Conservation (phyloP, 352 stramenopile species). For the Bremia lactucae region DNA sequence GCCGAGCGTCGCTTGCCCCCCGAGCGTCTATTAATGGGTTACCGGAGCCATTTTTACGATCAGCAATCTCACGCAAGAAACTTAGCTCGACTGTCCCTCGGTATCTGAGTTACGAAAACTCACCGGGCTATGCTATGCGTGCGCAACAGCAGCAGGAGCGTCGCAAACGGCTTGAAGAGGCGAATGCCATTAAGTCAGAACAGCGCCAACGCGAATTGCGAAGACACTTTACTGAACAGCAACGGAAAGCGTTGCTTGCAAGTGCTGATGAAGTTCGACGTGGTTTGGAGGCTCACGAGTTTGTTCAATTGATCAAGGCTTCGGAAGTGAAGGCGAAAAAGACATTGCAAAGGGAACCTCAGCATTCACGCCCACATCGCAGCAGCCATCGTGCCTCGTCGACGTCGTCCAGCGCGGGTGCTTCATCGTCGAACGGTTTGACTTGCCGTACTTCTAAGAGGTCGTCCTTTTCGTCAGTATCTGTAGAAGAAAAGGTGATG, state of each 20-base stretch:
- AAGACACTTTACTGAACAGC: constrained; percentile 31
- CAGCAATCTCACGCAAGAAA: constrained; percentile 29
- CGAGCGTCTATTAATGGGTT: constrained; percentile 10
- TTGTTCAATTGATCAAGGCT: constrained; percentile 23
- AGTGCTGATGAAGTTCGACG: constrained; percentile 40
- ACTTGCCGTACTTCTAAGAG: constrained; percentile 18
- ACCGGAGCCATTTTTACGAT: constrained; percentile 22
- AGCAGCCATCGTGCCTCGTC: constrained; percentile 2
- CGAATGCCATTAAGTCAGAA: constrained; percentile 46
- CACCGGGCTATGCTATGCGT: constrained; percentile 30
- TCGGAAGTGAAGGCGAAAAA: constrained; percentile 11
- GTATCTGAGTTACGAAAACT: constrained; percentile 56
- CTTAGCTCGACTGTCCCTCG: constrained; percentile 37
- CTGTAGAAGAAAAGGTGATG: constrained; percentile 9
- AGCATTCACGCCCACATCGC: constrained; percentile 2
- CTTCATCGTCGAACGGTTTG: constrained; percentile 13
- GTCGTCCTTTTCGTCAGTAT: constrained; percentile 15
- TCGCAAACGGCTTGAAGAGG: constrained; percentile 52
- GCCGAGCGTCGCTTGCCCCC: constrained; percentile 19
- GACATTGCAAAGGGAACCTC: constrained; percentile 6
- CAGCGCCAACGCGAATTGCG: constrained; percentile 45
- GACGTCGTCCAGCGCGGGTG: constrained; percentile 10
- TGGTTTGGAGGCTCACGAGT: constrained; percentile 44
- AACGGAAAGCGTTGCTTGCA: constrained; percentile 29
- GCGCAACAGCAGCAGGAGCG: constrained; percentile 50